Evolutionary conservation across 768 basidiomycete species (phyloP).

Genomic region (Mycena kentingensis): DNA sequence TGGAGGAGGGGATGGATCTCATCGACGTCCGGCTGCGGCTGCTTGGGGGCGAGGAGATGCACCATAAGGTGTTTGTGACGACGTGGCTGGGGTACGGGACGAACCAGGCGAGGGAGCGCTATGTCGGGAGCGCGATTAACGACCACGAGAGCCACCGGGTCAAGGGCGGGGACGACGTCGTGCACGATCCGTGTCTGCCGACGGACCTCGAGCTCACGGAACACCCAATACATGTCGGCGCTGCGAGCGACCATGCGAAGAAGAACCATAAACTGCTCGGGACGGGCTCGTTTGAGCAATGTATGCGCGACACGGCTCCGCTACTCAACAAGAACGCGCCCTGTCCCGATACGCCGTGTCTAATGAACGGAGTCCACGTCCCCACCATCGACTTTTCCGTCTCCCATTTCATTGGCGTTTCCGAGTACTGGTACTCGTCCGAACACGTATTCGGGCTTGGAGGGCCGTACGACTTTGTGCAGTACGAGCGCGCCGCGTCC

Average conservation of each 20-base stretch:
- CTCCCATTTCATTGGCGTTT: conserved; percentile 94
- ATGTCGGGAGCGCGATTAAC: conserved; percentile 69
- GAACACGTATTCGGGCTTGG: conserved; percentile 96
- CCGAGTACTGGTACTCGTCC: conserved; percentile 99
- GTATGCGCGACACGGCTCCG: conserved; percentile 68
- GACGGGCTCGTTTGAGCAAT: conserved; percentile 88
- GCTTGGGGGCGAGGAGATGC: conserved; percentile 82
- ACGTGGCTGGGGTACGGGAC: conserved; percentile 99
- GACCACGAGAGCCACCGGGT: conserved; percentile 50
- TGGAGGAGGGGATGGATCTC: conserved; percentile 59
- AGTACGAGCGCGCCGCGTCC: conserved; percentile 91
- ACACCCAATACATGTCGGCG: conserved; percentile 45
- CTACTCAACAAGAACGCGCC: conserved; percentile 84
- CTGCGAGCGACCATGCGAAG: conserved; percentile 44
- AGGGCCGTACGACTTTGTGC: conserved; percentile 93
- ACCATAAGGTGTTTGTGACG: conserved; percentile 93
- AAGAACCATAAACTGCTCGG: conserved; percentile 70
- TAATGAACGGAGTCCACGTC: conserved; percentile 93
- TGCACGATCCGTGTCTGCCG: conserved; percentile 92
- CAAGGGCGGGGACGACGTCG: conserved; percentile 36
- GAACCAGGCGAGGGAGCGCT: conserved; percentile 93
- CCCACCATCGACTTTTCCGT: conserved; percentile 93
- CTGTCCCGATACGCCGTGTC: conserved; percentile 82
- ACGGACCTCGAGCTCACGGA: conserved; percentile 67
- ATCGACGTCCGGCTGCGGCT: conserved; percentile 81